These are phyloP conservation scores for Verticillium dahliae DNA, from an alignment of 2,329 filamentous ascomycete species.

Conservation along the genomic window DNA sequence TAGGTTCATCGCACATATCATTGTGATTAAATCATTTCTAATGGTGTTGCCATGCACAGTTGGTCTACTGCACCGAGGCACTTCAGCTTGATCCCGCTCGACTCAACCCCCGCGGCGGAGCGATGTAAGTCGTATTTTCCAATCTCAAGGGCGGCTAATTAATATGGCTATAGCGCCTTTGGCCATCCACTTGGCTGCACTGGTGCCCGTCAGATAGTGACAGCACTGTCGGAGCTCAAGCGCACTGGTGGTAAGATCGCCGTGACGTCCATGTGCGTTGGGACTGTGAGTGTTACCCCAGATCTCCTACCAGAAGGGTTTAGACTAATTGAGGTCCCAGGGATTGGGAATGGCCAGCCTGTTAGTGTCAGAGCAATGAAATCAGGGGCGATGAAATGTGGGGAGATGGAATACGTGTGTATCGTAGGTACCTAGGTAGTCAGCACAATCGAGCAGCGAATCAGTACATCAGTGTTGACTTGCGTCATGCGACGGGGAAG, in stretches of 20 bases:
- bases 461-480: no score
- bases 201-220: conserved; percentile 10
- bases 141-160: background rate
- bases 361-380: conserved; percentile 7
- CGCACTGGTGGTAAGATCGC: background rate
- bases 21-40: background rate
- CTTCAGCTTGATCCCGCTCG: background rate
- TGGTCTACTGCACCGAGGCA: conserved; percentile 1
- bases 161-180: conserved; percentile 4
- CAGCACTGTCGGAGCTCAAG: conserved; percentile 4
- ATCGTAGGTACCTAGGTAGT: background rate
- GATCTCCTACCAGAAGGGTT: no score
- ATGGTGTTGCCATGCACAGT: background rate
- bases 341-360: conserved; percentile 9
- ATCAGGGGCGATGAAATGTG: background rate
- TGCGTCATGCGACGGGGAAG: no score
- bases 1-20: background rate
- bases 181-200: conserved; percentile 13
- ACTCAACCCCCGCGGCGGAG: conserved; percentile 6
- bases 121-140: conserved; percentile 5
- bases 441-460: no score
- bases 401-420: background rate
- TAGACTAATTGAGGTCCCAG: background rate
- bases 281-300: background rate
- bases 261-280: conserved; percentile 6